Percentiles rank a stretch among this genome's conserved stretches.
Evolutionary conservation across 208 protist species (phyloP).

Genomic region (Acanthamoeba castellanii): DNA sequence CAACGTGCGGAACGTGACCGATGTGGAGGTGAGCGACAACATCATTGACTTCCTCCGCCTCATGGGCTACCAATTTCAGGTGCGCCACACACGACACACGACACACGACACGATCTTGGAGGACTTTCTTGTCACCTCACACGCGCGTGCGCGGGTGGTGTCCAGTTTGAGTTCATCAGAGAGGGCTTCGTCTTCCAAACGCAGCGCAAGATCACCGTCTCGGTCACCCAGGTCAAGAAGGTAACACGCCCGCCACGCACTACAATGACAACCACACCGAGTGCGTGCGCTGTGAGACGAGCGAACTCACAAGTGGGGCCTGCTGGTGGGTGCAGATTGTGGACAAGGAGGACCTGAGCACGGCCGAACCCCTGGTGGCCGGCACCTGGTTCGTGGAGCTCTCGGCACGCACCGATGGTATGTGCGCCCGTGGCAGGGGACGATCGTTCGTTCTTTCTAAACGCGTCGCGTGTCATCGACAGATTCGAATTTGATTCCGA

Average conservation of each 20-base stretch:
- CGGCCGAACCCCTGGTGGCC: slow-evolving; percentile 6
- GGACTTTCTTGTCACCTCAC: not conserved
- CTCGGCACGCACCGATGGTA: slow-evolving; percentile 20
- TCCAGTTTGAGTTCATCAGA: slow-evolving; percentile 20
- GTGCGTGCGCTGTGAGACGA: not conserved
- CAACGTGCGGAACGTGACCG: slow-evolving; percentile 47
- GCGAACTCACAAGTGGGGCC: not conserved
- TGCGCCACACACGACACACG: not conserved
- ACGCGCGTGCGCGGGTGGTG: not conserved
- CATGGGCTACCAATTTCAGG: slow-evolving; percentile 31
- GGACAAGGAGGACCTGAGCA: slow-evolving; percentile 16
- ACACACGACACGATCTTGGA: not conserved
- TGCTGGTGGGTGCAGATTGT: not conserved
- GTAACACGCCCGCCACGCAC: not conserved
- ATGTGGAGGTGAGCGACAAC: slow-evolving; percentile 41
- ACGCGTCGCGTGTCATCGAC: not conserved
- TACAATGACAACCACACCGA: too few species aligned
- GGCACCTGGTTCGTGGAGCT: slow-evolving; percentile 39
- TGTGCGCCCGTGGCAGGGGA: too few species aligned
- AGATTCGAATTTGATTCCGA: slow-evolving; percentile 36
- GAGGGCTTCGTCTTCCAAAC: slow-evolving; percentile 23
- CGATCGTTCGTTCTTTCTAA: not conserved
- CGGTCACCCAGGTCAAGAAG: slow-evolving; percentile 34
- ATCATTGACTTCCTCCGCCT: slow-evolving; percentile 25
- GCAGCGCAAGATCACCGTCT: slow-evolving; percentile 34